Percentiles rank a stretch among this genome's conserved stretches.
phyloP scores from a whole-genome alignment of 2,329 filamentous ascomycete genomes.

The Aspergillus sp. region DNA sequence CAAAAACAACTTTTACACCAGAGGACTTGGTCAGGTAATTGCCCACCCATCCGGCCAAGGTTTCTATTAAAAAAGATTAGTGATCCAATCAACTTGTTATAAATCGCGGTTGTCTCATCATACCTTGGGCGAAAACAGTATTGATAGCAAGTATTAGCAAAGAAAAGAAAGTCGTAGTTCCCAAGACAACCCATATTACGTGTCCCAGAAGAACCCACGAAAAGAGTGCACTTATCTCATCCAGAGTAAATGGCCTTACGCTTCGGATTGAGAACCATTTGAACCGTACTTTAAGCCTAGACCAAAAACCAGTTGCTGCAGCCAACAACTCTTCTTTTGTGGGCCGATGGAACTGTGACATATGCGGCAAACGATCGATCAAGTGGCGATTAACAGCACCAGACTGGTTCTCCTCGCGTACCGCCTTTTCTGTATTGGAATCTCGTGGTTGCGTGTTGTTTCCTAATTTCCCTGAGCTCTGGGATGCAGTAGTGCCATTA shows the following conservation, averaged over 20 bases:
- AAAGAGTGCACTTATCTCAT: slow-evolving; percentile 92
- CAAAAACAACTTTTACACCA: slow-evolving; percentile 89
- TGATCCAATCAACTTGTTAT: not conserved
- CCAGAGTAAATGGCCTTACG: slow-evolving; percentile 86
- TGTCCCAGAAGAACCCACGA: slow-evolving; percentile 95
- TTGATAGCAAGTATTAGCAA: slow-evolving; percentile 87
- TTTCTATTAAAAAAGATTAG: slow-evolving; percentile 55
- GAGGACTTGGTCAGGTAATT: slow-evolving; percentile 94
- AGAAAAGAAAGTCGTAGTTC: slow-evolving; percentile 96
- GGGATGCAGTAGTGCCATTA: slow-evolving; percentile 9
- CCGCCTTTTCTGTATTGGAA: slow-evolving; percentile 21
- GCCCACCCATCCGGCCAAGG: slow-evolving; percentile 84
- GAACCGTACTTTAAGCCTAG: slow-evolving; percentile 82
- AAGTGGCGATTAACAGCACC: slow-evolving; percentile 36
- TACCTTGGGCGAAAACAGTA: slow-evolving; percentile 90
- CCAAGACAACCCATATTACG: slow-evolving; percentile 90
- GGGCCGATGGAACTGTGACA: slow-evolving; percentile 74
- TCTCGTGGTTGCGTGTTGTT: slow-evolving; percentile 6
- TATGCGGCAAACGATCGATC: slow-evolving; percentile 60
- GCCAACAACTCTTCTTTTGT: slow-evolving; percentile 90
- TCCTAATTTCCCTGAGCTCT: slow-evolving; percentile 3
- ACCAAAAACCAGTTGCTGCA: slow-evolving; percentile 89
- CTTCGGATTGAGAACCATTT: slow-evolving; percentile 98
- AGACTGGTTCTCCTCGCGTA: slow-evolving; percentile 10
- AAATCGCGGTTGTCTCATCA: slow-evolving; percentile 15